Conservation (phyloP, 2,329 filamentous ascomycete genomes). For the Alternaria arborescens region DNA sequence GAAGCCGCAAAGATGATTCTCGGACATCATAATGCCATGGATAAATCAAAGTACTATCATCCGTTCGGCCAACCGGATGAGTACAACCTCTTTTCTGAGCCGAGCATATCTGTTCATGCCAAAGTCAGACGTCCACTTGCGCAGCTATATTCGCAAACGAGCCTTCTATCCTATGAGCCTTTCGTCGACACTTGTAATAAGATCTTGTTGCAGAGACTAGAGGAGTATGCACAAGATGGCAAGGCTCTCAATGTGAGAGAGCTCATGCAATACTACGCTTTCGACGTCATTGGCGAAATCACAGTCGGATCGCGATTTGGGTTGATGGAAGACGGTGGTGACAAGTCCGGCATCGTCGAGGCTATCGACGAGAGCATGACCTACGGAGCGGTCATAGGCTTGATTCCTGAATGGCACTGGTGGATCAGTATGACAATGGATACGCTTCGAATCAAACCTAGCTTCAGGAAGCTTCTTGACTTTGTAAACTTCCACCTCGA, state of each 20-base stretch:
- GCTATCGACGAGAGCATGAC: not conserved
- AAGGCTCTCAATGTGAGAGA: not conserved
- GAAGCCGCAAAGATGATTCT: not conserved
- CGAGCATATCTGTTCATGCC: slow-evolving; percentile 41
- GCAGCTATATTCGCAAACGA: slow-evolving; percentile 50
- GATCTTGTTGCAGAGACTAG: not conserved
- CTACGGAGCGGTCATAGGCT: not conserved
- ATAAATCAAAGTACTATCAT: slow-evolving; percentile 30
- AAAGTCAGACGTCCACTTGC: slow-evolving; percentile 48
- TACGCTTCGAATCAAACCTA: rapidly evolving
- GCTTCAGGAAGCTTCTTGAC: not conserved
- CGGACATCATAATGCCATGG: not conserved
- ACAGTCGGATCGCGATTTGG: not conserved
- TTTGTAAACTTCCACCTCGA: not conserved
- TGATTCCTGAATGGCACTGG: not conserved
- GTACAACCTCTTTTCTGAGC: slow-evolving; percentile 50
- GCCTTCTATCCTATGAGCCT: slow-evolving; percentile 50
- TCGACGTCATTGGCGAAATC: not conserved
- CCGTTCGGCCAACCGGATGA: slow-evolving; percentile 19
- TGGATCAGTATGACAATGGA: not conserved
- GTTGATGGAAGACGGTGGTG: not conserved
- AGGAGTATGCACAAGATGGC: not conserved
- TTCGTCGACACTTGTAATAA: slow-evolving; percentile 47
- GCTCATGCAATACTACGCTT: not conserved
- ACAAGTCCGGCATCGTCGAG: not conserved